Conservation (phyloP, 148 eudicot genomes). For the Hydrangea macrophylla region DNA sequence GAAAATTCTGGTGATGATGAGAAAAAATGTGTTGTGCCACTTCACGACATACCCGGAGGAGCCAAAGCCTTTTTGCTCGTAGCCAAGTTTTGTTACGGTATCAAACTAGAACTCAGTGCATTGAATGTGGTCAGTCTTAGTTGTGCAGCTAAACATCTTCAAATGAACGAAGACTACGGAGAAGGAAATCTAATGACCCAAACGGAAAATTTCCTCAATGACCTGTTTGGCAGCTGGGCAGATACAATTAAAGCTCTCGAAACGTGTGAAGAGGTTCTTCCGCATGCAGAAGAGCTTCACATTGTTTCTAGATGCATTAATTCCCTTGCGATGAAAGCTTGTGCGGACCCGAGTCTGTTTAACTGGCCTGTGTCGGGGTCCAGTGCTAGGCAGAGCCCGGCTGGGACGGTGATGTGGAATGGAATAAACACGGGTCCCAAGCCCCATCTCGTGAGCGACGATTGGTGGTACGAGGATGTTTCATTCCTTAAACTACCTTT, state of each 20-base stretch:
- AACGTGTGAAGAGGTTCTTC: constrained; percentile 33
- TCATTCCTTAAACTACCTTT: constrained; percentile 34
- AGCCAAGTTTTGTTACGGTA: constrained; percentile 50
- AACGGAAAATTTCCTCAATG: constrained; percentile 35
- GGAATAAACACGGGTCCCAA: constrained; percentile 29
- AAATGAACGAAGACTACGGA: constrained; percentile 47
- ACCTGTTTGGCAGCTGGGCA: constrained; percentile 32
- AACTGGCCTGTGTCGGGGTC: constrained; percentile 27
- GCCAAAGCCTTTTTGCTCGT: constrained; percentile 40
- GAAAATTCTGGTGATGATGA: constrained; percentile 27
- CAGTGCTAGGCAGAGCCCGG: constrained; percentile 21
- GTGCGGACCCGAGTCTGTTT: constrained; percentile 28
- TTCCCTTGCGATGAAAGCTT: constrained; percentile 33
- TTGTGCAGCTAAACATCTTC: constrained; percentile 49
- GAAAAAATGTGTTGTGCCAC: constrained; percentile 22
- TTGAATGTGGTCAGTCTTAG: constrained; percentile 36
- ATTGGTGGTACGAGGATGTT: constrained; percentile 54
- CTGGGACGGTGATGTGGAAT: constrained; percentile 28
- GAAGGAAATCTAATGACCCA: constrained; percentile 38
- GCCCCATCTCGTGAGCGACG: constrained; percentile 18
- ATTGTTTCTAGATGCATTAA: constrained; percentile 42
- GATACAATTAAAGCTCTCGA: constrained; percentile 38
- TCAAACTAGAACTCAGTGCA: constrained; percentile 39
- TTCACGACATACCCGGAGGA: constrained; percentile 49
- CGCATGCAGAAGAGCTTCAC: constrained; percentile 42